These are phyloP conservation scores for Cystobasidium pallidum DNA, from an alignment of 1,284 basidiomycete species.

Conservation along the genomic window DNA sequence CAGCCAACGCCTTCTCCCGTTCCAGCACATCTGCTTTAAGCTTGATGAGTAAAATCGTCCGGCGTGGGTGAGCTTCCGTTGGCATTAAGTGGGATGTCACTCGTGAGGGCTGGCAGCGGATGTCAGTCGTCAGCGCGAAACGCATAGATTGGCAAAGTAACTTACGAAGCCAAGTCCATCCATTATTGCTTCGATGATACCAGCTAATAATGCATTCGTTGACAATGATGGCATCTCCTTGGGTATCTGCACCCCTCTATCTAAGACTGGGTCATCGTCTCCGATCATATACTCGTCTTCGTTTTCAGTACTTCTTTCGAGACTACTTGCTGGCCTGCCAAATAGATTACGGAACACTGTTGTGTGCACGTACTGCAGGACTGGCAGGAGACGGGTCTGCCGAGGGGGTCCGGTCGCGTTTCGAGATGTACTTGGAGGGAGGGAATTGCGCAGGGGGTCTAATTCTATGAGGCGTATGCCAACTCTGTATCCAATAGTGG, in stretches of 20 bases:
- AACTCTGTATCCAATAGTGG: slow-evolving; percentile 85
- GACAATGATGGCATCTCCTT: slow-evolving; percentile 90
- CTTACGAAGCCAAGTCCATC: slow-evolving; percentile 93
- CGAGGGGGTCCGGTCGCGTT: slow-evolving; percentile 67
- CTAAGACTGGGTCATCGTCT: slow-evolving; percentile 90
- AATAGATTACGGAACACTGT: slow-evolving; percentile 94
- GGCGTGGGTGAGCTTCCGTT: slow-evolving; percentile 74
- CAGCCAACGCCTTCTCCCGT: slow-evolving; percentile 75
- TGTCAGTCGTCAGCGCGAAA: background rate
- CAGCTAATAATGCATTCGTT: slow-evolving; percentile 94
- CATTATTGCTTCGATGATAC: slow-evolving; percentile 94
- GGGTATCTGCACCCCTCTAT: slow-evolving; percentile 88
- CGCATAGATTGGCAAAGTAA: slow-evolving; percentile 49
- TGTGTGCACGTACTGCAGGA: slow-evolving; percentile 86
- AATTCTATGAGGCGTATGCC: slow-evolving; percentile 80
- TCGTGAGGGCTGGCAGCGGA: slow-evolving; percentile 73
- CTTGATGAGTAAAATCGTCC: slow-evolving; percentile 92
- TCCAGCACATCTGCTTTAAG: slow-evolving; percentile 84
- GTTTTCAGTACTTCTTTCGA: slow-evolving; percentile 94
- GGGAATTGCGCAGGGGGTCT: slow-evolving; percentile 51
- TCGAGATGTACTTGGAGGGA: slow-evolving; percentile 49
- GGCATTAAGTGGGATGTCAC: slow-evolving; percentile 96
- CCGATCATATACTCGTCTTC: slow-evolving; percentile 99
- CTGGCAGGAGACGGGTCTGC: slow-evolving; percentile 82
- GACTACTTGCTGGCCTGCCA: slow-evolving; percentile 86